Evolutionary conservation across 2,329 filamentous ascomycete genomes (phyloP), one percentile per base, ranked within the genome.

Genomic region (Leptographium flavum): DNA sequence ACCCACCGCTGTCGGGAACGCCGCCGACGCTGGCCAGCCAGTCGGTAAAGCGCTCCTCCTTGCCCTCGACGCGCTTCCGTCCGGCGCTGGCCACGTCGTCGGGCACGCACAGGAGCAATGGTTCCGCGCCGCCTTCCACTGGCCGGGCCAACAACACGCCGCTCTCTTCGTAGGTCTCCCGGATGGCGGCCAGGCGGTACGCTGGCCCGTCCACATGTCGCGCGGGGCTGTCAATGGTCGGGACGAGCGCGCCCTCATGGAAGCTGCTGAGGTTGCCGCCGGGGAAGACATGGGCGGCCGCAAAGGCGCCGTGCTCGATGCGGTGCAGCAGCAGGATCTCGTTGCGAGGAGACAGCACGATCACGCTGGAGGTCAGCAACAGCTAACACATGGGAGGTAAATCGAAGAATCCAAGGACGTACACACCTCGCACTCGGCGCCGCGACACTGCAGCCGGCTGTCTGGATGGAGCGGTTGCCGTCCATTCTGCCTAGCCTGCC

Each of bases 101-200:
- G 0, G 70, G 60, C 6, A 93, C 59, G 35, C 77, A 70, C 27
- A 92, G 62, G 43, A 90, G 62, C 19, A 27, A 27, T 27, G 25
- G 25, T 6, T 9, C 8, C 27, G 5, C 8, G 13, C 27, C 5
- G 3, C 8, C 27, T 28, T 8, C 13, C 11, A 2, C 27, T 1
- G 30, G 43, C 45, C 59, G 67, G 0, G 85, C 86, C 3, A 96
- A 70, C 23, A 96, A 63, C 45, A 95, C 87, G 0, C 92, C 92
- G 52, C 84, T 88, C 65, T 96, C 92, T 60, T 98, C 92, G 57
- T 96, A 96, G 0, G 87, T 87, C 67, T 96, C 92, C 7, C 92
- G 72, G 22, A 96, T 76, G 0, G 88, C 92, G 6, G 82, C 87
- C 31, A 85, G 63, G n/a, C 87, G 71, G 57, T 95, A 95, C 3